Evolutionary conservation across 257 asterid genomes (phyloP), one percentile per base, ranked within the genome.

Genomic region (Plantago elongata): DNA sequence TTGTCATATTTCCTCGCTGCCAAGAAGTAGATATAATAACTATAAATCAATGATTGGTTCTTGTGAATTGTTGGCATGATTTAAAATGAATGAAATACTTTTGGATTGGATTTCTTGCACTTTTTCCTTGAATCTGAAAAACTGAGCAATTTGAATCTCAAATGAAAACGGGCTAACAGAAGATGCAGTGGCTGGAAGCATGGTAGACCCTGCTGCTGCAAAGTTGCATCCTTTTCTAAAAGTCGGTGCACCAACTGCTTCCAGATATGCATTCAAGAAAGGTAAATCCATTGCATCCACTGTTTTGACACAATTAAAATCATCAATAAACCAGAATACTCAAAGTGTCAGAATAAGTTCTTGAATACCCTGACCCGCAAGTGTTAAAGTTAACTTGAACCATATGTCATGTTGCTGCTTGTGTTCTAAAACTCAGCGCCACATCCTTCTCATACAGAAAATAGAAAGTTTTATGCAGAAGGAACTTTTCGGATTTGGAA

Each of bases 231-330:
- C 99, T 59, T 64, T 76, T 75, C 60, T 81, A 61, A 87, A 93
- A 68, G 61, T 79, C 7, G 99, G 99, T 0, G 84, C 76, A 0
- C 79, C 97, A 8, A 87, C 47, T 4, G 99, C 78, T 18, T 93
- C 97, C 83, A 93, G 74, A 59, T 89, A 89, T 16, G 94, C 69
- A 66, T 89, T 89, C 75, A 93, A 68, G 72, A 83, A 85, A 5
- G 96, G 99, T 61, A 85, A 69, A 59, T 93, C 86, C 95, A 93
- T 83, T 48, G 96, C 94, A 63, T 87, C 94, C 97, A 93, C 99
- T 93, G 79, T 58, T 51, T 67, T 63, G 63, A 43, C 15, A 49
- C n/a, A 43, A 54, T 10, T 4, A 56, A 66, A 60, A 18, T 45
- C 54, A 29, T 13, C 10, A 40, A 5, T 34, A 37, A 57, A 54